phyloP scores from a whole-genome alignment of 768 basidiomycete genomes.

The Suillus americanus region DNA sequence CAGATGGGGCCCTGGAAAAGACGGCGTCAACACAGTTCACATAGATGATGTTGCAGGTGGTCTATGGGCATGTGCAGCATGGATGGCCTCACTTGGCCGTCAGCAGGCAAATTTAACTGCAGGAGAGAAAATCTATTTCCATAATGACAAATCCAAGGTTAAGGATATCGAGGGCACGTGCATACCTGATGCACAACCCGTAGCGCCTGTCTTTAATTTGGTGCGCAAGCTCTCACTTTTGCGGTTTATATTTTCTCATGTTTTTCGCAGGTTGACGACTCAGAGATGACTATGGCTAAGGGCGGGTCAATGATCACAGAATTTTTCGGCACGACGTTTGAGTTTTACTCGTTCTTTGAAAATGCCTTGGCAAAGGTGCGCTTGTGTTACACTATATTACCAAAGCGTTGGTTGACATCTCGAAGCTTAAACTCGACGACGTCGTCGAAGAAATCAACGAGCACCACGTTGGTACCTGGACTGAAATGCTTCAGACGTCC shows the following conservation, averaged over 20 bases:
- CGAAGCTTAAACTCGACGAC: slow-evolving; percentile 65
- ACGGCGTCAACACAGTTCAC: slow-evolving; percentile 75
- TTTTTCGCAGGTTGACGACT: slow-evolving; percentile 64
- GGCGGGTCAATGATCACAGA: slow-evolving; percentile 66
- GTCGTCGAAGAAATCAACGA: slow-evolving; percentile 83
- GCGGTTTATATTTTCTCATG: neutral
- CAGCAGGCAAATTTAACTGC: slow-evolving; percentile 62
- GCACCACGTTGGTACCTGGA: slow-evolving; percentile 80
- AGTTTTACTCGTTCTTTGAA: slow-evolving; percentile 74
- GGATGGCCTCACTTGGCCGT: slow-evolving; percentile 69
- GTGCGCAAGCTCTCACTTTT: slow-evolving; percentile 36
- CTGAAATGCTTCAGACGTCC: slow-evolving; percentile 71
- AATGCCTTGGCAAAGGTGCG: slow-evolving; percentile 65
- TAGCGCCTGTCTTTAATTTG: slow-evolving; percentile 83
- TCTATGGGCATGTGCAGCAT: slow-evolving; percentile 72
- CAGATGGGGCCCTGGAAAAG: slow-evolving; percentile 81
- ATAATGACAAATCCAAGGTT: slow-evolving; percentile 66
- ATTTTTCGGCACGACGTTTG: slow-evolving; percentile 76
- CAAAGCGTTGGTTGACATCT: neutral
- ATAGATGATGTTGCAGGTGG: slow-evolving; percentile 77
- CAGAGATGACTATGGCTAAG: slow-evolving; percentile 65
- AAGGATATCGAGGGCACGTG: slow-evolving; percentile 63
- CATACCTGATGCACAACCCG: slow-evolving; percentile 51
- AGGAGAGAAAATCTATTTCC: slow-evolving; percentile 65
- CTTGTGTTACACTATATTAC: slow-evolving; percentile 3